phyloP scores from a whole-genome alignment of 345 rosid species.

The Pelargonium nanum region DNA sequence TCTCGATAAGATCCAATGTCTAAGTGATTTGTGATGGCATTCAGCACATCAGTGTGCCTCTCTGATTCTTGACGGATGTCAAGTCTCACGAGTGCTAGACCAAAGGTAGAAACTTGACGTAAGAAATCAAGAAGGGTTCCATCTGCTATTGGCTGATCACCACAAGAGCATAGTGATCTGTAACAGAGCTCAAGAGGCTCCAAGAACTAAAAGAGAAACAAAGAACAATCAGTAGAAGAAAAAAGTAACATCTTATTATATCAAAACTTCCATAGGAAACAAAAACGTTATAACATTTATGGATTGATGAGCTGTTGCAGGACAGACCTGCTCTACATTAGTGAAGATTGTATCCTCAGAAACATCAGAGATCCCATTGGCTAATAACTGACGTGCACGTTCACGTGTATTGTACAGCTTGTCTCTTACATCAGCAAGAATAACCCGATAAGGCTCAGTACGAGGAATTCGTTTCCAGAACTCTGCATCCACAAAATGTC shows the following conservation, averaged over 20 bases:
- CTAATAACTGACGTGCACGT: constrained; percentile 71
- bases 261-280: no score
- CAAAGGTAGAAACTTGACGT: constrained; percentile 93
- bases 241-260: no score
- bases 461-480: constrained; percentile 92
- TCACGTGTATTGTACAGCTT: constrained; percentile 86
- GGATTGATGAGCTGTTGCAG: neutral
- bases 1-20: constrained; percentile 73
- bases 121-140: constrained; percentile 96
- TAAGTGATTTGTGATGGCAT: constrained; percentile 76
- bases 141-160: constrained; percentile 89
- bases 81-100: constrained; percentile 87
- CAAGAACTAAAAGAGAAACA: constrained; percentile 42
- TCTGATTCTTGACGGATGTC: constrained; percentile 95
- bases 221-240: no score
- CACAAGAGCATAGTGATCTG: constrained; percentile 70
- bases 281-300: no score
- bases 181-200: constrained; percentile 98
- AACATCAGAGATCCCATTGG: constrained; percentile 72
- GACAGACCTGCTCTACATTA: constrained; percentile 65
- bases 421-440: constrained; percentile 89
- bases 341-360: constrained; percentile 66
- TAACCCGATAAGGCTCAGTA: constrained; percentile 85
- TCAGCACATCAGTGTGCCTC: constrained; percentile 79
- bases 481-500: constrained; percentile 36